Percentiles rank a stretch among this genome's conserved stretches.
These are phyloP conservation scores for Colletotrichum sp. DNA, from an alignment of 2,329 filamentous ascomycete species.

Conservation along the genomic window DNA sequence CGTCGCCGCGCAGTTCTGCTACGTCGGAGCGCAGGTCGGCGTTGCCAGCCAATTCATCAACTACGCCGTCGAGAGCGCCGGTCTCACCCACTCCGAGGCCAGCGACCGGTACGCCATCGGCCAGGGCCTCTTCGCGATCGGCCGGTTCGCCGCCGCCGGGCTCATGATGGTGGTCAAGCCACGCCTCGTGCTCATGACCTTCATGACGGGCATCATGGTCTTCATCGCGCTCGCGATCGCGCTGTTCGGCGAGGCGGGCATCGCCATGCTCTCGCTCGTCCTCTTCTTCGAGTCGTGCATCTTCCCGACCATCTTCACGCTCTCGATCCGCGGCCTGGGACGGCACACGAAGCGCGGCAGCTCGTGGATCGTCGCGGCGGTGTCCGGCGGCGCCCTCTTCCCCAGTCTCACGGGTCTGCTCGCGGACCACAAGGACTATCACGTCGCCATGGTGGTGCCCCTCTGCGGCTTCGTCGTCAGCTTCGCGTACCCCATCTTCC, in stretches of 20 bases:
- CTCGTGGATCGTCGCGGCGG: conserved; percentile 29
- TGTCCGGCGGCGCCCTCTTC: conserved; percentile 4
- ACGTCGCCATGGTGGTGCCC: conserved; percentile 69
- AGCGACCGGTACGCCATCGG: conserved; percentile 62
- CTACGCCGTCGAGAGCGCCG: conserved; percentile 43
- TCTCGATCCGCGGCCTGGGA: conserved; percentile 59
- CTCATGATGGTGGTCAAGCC: conserved; percentile 63
- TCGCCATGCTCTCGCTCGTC: conserved; percentile 60
- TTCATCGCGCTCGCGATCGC: conserved; percentile 60
- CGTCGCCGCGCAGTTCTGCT: conserved; percentile 67
- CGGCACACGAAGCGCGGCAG: conserved; percentile 60
- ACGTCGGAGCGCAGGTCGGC: conserved; percentile 64
- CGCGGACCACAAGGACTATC: conserved; percentile 5
- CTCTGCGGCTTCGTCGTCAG: conserved; percentile 63
- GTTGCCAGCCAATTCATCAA: conserved; percentile 62
- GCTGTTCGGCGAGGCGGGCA: conserved; percentile 53
- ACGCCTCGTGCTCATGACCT: conserved; percentile 58
- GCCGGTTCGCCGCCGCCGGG: conserved; percentile 62
- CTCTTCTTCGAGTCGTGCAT: conserved; percentile 65
- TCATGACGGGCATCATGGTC: conserved; percentile 57
- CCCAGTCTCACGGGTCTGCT: conserved; percentile 4
- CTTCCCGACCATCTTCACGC: conserved; percentile 63
- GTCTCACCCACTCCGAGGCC: conserved; percentile 1
- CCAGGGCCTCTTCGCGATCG: conserved; percentile 64
- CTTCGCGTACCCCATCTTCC: conserved; percentile 60